Percentiles rank a stretch among this genome's conserved stretches.
Conservation (phyloP, 2,329 filamentous ascomycete genomes). For the Westerdykella sp. region DNA sequence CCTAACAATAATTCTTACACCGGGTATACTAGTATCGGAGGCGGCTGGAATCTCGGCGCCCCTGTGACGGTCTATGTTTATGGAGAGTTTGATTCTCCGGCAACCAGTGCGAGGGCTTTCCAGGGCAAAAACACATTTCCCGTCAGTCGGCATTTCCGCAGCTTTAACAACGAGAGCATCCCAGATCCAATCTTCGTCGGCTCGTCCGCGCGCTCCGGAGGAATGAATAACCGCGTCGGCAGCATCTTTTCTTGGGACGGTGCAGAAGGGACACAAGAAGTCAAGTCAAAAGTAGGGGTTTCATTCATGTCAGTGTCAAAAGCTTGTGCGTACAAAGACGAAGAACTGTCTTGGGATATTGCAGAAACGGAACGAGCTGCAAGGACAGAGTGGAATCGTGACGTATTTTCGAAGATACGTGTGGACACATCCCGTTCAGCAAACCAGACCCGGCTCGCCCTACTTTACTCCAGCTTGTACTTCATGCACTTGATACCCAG, state of each 20-base stretch:
- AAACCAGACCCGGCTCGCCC: conserved; percentile 28
- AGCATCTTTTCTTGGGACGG: conserved; percentile 47
- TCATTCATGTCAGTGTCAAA: conserved; percentile 43
- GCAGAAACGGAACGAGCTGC: conserved; percentile 38
- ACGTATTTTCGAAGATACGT: conserved; percentile 54
- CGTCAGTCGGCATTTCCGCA: conserved; percentile 27
- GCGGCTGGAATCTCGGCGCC: conserved; percentile 35
- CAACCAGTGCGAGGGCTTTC: conserved; percentile 22
- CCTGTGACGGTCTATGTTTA: conserved; percentile 33
- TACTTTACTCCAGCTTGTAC: conserved; percentile 32
- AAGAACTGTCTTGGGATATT: conserved; percentile 42
- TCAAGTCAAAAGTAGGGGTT: conserved; percentile 48
- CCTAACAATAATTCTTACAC: conserved; percentile 25
- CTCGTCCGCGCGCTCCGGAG: conserved; percentile 23
- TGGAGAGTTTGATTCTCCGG: conserved; percentile 27
- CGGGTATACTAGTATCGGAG: conserved; percentile 29
- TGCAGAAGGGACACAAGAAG: conserved; percentile 23
- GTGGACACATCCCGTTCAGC: conserved; percentile 16
- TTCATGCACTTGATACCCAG: conserved; percentile 35
- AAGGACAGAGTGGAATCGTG: conserved; percentile 43
- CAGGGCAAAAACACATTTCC: conserved; percentile 36
- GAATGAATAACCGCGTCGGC: conserved; percentile 42
- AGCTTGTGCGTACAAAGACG: conserved; percentile 45
- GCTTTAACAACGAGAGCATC: conserved; percentile 24
- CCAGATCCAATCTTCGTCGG: conserved; percentile 27